Percentiles rank a stretch among this genome's conserved stretches.
Evolutionary conservation across 202 grass and related monocot genomes (phyloP).

Genomic region (Cymbopogon flexuosus): DNA sequence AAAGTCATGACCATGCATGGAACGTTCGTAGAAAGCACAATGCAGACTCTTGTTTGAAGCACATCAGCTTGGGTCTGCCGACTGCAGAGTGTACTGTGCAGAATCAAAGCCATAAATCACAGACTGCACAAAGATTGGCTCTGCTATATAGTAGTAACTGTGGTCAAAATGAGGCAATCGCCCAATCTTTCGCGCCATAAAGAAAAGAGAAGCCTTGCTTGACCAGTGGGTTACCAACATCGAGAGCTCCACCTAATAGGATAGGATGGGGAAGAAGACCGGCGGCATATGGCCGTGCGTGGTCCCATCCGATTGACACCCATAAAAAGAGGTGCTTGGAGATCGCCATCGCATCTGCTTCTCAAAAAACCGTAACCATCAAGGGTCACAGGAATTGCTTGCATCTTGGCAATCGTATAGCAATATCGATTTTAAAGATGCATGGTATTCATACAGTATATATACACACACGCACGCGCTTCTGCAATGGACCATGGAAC

Average conservation of each 20-base stretch:
- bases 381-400: constrained; percentile 3
- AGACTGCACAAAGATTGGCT: not conserved
- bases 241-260: constrained; percentile 44
- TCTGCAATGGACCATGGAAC: not conserved
- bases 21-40: not conserved
- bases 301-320: constrained; percentile 34
- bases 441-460: not conserved
- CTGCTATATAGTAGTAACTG: not conserved
- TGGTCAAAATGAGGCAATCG: constrained; percentile 27
- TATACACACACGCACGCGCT: not conserved
- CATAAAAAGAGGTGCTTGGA: constrained; percentile 35
- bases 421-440: not conserved
- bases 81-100: not conserved
- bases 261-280: constrained; percentile 22
- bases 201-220: constrained; percentile 26
- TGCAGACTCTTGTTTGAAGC: not conserved
- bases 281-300: constrained; percentile 19
- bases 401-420: constrained; percentile 1
- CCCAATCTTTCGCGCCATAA: constrained; percentile 26
- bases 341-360: constrained; percentile 28
- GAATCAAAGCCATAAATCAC: not conserved
- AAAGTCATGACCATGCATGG: not conserved
- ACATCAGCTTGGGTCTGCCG: not conserved
- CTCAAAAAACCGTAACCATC: constrained; percentile 1
- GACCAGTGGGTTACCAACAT: constrained; percentile 32